Evolutionary conservation across 768 basidiomycete genomes (phyloP).

Genomic region (Lactarius vividus): DNA sequence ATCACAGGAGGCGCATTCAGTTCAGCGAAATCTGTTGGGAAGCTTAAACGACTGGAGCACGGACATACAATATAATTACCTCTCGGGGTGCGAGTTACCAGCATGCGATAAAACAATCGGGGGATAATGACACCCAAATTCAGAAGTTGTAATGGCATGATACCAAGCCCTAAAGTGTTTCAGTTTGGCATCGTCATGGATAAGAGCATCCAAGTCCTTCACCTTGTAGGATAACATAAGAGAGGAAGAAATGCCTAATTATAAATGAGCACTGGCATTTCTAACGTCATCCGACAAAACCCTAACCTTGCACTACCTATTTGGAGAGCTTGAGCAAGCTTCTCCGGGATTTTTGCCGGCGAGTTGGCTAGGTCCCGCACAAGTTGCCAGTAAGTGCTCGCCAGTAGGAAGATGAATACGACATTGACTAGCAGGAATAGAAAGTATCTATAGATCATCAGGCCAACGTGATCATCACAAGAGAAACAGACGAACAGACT

Average conservation of each 20-base stretch:
- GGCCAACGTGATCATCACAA: conserved; percentile 14
- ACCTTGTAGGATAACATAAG: conserved; percentile 85
- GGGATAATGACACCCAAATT: conserved; percentile 89
- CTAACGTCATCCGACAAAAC: conserved; percentile 19
- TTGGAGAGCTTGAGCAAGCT: conserved; percentile 80
- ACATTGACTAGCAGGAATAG: conserved; percentile 90
- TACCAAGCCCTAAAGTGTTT: conserved; percentile 62
- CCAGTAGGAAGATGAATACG: conserved; percentile 90
- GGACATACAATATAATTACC: conserved; percentile 43
- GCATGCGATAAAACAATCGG: conserved; percentile 65
- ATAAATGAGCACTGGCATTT: conserved; percentile 2
- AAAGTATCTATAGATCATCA: conserved; percentile 65
- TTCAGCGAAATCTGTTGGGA: conserved; percentile 79
- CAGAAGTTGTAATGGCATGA: conserved; percentile 94
- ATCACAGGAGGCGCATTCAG: conserved; percentile 97
- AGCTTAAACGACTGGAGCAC: conserved; percentile 12
- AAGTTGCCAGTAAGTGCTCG: conserved; percentile 89
- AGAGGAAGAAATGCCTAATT: conserved; percentile 74
- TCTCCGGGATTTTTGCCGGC: conserved; percentile 92
- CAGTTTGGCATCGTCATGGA: not conserved
- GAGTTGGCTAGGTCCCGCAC: conserved; percentile 90
- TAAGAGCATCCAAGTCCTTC: not conserved
- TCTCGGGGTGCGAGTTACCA: conserved; percentile 86
- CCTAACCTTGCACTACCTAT: conserved; percentile 66
- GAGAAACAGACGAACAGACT: conserved; percentile 48